Conservation (phyloP, 2,329 filamentous ascomycete genomes). For the Xylaria digitata region DNA sequence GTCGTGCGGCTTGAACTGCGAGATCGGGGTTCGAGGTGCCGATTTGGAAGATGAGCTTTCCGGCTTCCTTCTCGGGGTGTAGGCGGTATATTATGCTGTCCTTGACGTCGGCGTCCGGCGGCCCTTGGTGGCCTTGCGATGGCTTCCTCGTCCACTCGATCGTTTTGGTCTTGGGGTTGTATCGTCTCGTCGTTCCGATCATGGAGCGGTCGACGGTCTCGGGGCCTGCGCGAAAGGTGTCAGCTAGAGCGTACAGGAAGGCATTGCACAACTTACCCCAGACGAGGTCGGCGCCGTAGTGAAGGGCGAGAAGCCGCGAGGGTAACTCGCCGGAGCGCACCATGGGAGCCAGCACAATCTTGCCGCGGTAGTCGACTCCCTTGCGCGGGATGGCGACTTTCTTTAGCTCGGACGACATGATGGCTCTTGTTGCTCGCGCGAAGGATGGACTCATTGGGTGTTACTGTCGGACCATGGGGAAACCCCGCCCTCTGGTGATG, state of each 20-base stretch:
- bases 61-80: constrained; percentile 79
- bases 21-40: constrained; percentile 85
- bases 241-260: background rate
- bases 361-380: constrained; percentile 93
- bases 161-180: constrained; percentile 80
- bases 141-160: constrained; percentile 86
- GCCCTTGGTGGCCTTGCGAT: constrained; percentile 74
- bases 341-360: constrained; percentile 96
- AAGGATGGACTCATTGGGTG: constrained; percentile 43
- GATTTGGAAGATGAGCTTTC: constrained; percentile 87
- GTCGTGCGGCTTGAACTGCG: constrained; percentile 83
- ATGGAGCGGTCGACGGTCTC: constrained; percentile 94
- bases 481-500: constrained; percentile 4
- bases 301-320: constrained; percentile 85
- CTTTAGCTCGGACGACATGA: constrained; percentile 70
- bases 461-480: constrained; percentile 19
- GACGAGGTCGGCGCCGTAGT: constrained; percentile 96
- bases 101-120: constrained; percentile 60
- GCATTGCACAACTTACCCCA: constrained; percentile 73
- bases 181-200: constrained; percentile 83
- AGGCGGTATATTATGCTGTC: constrained; percentile 85
- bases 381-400: constrained; percentile 85
- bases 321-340: constrained; percentile 96
- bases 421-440: constrained; percentile 55
- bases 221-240: constrained; percentile 67